These are phyloP conservation scores for Panicum hallii DNA, from an alignment of 202 grass and related monocot species.

Conservation along the genomic window DNA sequence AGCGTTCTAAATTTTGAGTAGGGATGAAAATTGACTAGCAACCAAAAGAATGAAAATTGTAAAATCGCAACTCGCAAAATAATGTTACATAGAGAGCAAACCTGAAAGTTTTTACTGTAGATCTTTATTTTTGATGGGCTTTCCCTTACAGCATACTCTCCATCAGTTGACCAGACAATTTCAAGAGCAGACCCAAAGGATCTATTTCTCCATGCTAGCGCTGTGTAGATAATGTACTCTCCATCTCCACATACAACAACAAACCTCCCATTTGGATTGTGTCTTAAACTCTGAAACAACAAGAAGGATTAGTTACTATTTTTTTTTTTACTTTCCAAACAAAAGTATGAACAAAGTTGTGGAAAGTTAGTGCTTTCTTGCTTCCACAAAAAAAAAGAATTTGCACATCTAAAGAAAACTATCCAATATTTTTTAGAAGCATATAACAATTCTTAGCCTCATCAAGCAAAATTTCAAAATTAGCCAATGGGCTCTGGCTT, in stretches of 20 bases:
- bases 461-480: slow-evolving; percentile 14
- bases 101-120: slow-evolving; percentile 91
- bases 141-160: slow-evolving; percentile 88
- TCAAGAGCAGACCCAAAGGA: slow-evolving; percentile 92
- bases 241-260: slow-evolving; percentile 97
- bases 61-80: not conserved
- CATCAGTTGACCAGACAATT: slow-evolving; percentile 84
- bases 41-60: slow-evolving; percentile 2
- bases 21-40: not conserved
- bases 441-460: slow-evolving; percentile 10
- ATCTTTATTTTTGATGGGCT: slow-evolving; percentile 81
- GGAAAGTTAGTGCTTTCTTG: not conserved
- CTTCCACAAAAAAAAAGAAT: not conserved
- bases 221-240: slow-evolving; percentile 91
- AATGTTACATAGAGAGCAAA: slow-evolving; percentile 34
- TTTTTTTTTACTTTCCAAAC: slow-evolving; percentile 7
- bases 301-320: not conserved
- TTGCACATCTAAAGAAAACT: not conserved
- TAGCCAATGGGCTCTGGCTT: not conserved
- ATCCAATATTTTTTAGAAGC: not conserved
- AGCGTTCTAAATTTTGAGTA: not conserved
- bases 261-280: slow-evolving; percentile 91
- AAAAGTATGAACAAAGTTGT: not conserved
- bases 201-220: slow-evolving; percentile 90
- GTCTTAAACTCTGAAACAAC: slow-evolving; percentile 72